A percentile compares a stretch with the other conserved stretches of the same genome.
These are phyloP conservation scores for Ceratobasidium sp. DNA, from an alignment of 1,284 basidiomycete genomes.

Conservation along the genomic window DNA sequence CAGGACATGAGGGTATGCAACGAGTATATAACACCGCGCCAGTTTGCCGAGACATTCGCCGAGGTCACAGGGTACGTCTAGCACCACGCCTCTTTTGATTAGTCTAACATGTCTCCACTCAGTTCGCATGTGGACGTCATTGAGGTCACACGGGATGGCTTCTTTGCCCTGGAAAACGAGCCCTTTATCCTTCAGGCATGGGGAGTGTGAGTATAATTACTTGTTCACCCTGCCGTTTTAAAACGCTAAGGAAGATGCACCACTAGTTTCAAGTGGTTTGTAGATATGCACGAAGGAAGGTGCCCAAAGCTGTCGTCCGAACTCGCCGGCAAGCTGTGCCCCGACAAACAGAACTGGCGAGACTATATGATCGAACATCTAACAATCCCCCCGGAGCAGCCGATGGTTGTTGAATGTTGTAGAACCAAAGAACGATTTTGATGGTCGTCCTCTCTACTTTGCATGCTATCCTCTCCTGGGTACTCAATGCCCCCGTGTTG, in stretches of 20 bases:
- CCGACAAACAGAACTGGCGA: slow-evolving; percentile 29
- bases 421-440: slow-evolving; percentile 10
- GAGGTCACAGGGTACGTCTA: slow-evolving; percentile 36
- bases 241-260: neutral
- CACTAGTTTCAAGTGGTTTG: slow-evolving; percentile 35
- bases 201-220: slow-evolving; percentile 5
- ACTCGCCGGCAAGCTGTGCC: slow-evolving; percentile 21
- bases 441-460: no score
- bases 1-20: slow-evolving; percentile 25
- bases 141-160: slow-evolving; percentile 24
- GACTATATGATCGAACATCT: slow-evolving; percentile 24
- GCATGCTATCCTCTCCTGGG: neutral
- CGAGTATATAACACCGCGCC: slow-evolving; percentile 31
- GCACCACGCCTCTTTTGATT: neutral
- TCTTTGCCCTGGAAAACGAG: slow-evolving; percentile 1
- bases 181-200: slow-evolving; percentile 19
- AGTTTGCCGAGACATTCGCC: slow-evolving; percentile 26
- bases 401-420: slow-evolving; percentile 19
- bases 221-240: neutral
- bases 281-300: slow-evolving; percentile 18
- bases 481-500: no score
- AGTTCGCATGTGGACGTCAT: slow-evolving; percentile 19
- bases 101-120: neutral
- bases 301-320: slow-evolving; percentile 8
- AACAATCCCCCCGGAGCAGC: slow-evolving; percentile 14